A percentile compares a stretch with the other conserved stretches of the same genome.
These are phyloP conservation scores for Rhizopogon rudus DNA, from an alignment of 768 basidiomycete species.

Conservation along the genomic window DNA sequence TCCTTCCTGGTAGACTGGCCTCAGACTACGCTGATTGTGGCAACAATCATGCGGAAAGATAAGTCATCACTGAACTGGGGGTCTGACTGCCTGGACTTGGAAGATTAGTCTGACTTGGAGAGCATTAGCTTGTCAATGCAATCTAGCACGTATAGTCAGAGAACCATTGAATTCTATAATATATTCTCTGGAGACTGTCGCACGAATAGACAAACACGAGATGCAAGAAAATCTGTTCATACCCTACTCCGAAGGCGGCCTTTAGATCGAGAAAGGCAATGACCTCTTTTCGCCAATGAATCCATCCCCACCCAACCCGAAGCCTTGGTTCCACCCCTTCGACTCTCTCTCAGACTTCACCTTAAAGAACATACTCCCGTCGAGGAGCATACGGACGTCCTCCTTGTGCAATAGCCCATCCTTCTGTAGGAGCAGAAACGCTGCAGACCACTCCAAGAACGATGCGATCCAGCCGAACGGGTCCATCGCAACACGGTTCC, in stretches of 20 bases:
- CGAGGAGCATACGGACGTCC: constrained; percentile 36
- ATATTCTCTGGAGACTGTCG: background rate
- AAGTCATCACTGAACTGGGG: too few relatives aligned
- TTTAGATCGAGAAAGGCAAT: constrained; percentile 23
- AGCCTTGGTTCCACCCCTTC: constrained; percentile 25
- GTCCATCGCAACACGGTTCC: constrained; percentile 31
- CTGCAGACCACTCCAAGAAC: constrained; percentile 33
- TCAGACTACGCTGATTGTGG: too few relatives aligned
- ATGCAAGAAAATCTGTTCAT: too few relatives aligned
- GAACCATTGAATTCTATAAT: background rate
- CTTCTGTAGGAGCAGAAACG: constrained; percentile 35
- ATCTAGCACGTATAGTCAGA: too few relatives aligned
- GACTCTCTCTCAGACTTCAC: constrained; percentile 13
- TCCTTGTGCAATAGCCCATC: constrained; percentile 37
- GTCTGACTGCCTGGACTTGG: too few relatives aligned
- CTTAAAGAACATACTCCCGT: constrained; percentile 35
- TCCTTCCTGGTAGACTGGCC: too few relatives aligned
- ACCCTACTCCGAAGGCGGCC: too few relatives aligned
- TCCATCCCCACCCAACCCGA: constrained; percentile 26
- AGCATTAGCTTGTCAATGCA: too few relatives aligned
- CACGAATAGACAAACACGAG: background rate
- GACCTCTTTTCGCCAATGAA: constrained; percentile 25
- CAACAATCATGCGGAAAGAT: too few relatives aligned
- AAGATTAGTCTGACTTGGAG: too few relatives aligned
- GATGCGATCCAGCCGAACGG: constrained; percentile 32